A percentile compares a stretch with the other conserved stretches of the same genome.
phyloP scores from a whole-genome alignment of 345 rosid genomes.

The Eutrema japonicum region DNA sequence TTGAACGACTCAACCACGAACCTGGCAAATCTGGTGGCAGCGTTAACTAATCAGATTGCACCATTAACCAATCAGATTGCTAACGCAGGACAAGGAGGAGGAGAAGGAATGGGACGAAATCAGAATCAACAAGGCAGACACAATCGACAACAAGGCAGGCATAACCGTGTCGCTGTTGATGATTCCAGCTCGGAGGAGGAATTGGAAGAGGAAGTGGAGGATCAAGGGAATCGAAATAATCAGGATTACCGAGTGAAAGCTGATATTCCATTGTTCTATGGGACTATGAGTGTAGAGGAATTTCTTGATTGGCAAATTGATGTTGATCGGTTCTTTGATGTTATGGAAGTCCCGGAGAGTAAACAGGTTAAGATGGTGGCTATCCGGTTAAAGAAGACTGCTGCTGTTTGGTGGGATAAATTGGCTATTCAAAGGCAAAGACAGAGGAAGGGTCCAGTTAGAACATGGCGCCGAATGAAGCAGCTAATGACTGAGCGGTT shows the following conservation, averaged over 20 bases:
- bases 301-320: not conserved
- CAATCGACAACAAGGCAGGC: too few species aligned
- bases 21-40: too few species aligned
- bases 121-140: not conserved
- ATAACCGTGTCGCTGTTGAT: not conserved
- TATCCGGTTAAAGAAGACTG: not conserved
- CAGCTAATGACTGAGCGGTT: not conserved
- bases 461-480: not conserved
- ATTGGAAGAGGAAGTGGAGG: not conserved
- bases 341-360: not conserved
- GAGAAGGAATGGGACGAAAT: too few species aligned
- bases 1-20: too few species aligned
- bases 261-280: not conserved
- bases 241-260: not conserved
- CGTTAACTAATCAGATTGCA: too few species aligned
- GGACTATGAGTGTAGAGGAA: not conserved
- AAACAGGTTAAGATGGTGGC: not conserved
- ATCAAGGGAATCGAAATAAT: not conserved
- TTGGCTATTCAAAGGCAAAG: not conserved
- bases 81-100: too few species aligned
- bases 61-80: too few species aligned
- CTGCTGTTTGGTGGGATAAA: not conserved
- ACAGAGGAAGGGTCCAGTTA: not conserved
- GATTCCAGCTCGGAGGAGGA: not conserved
- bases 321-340: not conserved